These are phyloP conservation scores for Colletotrichum acutatum DNA, from an alignment of 2,329 filamentous ascomycete genomes.

Conservation along the genomic window DNA sequence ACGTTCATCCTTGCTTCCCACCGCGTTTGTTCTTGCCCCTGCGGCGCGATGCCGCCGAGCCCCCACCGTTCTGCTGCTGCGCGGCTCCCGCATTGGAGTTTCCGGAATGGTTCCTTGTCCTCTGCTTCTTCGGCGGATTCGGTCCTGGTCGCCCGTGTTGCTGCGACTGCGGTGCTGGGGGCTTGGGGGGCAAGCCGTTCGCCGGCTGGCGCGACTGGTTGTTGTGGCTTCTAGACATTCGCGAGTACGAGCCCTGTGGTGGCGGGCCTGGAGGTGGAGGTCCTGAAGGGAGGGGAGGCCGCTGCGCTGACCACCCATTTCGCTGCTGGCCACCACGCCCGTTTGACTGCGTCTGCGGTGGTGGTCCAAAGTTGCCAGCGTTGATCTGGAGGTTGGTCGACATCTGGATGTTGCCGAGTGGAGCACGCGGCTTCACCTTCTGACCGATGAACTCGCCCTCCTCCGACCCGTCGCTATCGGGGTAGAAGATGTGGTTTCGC, in stretches of 20 bases:
- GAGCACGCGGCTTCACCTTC: constrained; percentile 45
- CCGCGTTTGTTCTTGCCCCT: constrained; percentile 34
- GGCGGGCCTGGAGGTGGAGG: constrained; percentile 47
- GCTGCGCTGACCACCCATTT: constrained; percentile 39
- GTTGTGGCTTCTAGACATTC: constrained; percentile 28
- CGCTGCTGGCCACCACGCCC: constrained; percentile 27
- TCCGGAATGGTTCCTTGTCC: constrained; percentile 19
- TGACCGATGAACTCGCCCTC: constrained; percentile 53
- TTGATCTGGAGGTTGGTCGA: constrained; percentile 52
- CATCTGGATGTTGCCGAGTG: constrained; percentile 50
- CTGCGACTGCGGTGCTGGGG: constrained; percentile 29
- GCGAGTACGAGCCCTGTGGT: constrained; percentile 38
- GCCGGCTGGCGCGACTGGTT: constrained; percentile 24
- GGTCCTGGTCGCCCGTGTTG: constrained; percentile 23
- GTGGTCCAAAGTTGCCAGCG: constrained; percentile 24
- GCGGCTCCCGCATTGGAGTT: constrained; percentile 15
- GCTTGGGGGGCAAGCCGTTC: constrained; percentile 25
- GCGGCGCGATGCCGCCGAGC: constrained; percentile 11
- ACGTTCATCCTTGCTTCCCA: constrained; percentile 30
- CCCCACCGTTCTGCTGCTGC: constrained; percentile 21
- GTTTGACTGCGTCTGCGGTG: constrained; percentile 33
- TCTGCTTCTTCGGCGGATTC: constrained; percentile 27
- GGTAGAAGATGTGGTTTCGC: constrained; percentile 55
- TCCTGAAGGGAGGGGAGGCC: constrained; percentile 52
- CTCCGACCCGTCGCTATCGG: constrained; percentile 60